These are phyloP conservation scores for Suillus subaureus DNA, from an alignment of 768 basidiomycete genomes.

Conservation along the genomic window DNA sequence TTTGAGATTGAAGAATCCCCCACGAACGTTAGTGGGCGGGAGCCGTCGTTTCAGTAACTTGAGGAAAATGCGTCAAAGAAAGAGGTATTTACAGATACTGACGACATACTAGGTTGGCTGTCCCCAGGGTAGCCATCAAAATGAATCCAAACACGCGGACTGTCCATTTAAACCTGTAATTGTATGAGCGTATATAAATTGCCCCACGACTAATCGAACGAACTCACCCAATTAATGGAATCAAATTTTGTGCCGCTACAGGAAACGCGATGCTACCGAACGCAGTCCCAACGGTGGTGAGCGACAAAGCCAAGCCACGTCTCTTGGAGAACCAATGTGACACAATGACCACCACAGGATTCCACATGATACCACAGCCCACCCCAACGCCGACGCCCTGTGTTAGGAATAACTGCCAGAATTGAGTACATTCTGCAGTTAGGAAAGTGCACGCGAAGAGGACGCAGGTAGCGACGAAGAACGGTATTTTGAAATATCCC, in stretches of 20 bases:
- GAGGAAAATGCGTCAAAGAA: neutral
- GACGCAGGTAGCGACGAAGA: conserved; percentile 47
- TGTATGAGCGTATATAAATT: neutral
- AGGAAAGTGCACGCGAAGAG: conserved; percentile 63
- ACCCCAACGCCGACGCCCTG: conserved; percentile 76
- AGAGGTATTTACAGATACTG: conserved; percentile 15
- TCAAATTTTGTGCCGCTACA: conserved; percentile 56
- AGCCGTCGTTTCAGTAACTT: conserved; percentile 47
- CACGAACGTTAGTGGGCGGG: conserved; percentile 52
- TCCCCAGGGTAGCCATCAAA: conserved; percentile 49
- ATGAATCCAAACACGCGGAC: conserved; percentile 72
- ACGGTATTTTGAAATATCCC: conserved; percentile 60
- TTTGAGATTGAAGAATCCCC: conserved; percentile 58
- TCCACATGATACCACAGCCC: conserved; percentile 60
- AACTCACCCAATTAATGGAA: conserved; percentile 65
- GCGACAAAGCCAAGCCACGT: conserved; percentile 58
- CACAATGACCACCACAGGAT: conserved; percentile 57
- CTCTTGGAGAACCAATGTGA: conserved; percentile 73
- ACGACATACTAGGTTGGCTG: conserved; percentile 52
- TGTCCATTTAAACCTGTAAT: conserved; percentile 70
- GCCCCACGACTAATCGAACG: conserved; percentile 17
- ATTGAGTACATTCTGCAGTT: conserved; percentile 68
- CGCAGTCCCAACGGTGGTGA: conserved; percentile 66
- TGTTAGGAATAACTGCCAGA: conserved; percentile 79
- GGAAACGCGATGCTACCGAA: conserved; percentile 72